Conservation (phyloP, 2,329 filamentous ascomycete species). For the Basipetospora chlamydospora region DNA sequence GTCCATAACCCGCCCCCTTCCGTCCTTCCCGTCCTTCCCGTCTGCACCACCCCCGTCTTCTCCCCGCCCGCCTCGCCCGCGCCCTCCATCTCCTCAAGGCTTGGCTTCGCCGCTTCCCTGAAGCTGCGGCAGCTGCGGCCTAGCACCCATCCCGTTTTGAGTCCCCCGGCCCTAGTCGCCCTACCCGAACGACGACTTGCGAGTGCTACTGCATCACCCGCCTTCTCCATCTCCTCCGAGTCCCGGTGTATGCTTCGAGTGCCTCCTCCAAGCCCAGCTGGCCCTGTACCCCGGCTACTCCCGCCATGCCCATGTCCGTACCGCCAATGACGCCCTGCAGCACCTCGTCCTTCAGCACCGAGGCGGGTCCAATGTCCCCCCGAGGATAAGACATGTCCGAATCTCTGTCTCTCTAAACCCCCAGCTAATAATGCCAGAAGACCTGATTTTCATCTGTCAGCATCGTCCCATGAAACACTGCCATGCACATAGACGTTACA, state of each 20-base stretch:
- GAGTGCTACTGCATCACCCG: constrained; percentile 7
- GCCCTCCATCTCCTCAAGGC: not conserved
- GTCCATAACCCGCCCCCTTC: no score
- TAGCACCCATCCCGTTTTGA: constrained; percentile 1
- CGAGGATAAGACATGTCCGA: constrained; percentile 32
- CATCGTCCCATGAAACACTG: no score
- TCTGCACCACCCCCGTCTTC: constrained; percentile 9
- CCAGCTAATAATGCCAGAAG: no score
- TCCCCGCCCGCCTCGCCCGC: constrained; percentile 8
- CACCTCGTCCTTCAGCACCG: constrained; percentile 21
- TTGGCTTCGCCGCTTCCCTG: constrained; percentile 16
- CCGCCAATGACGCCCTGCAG: constrained; percentile 35
- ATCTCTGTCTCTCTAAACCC: no score
- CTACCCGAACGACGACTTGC: not conserved
- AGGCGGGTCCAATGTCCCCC: constrained; percentile 17
- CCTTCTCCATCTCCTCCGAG: constrained; percentile 1
- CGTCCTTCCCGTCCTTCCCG: constrained; percentile 19
- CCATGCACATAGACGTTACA: no score
- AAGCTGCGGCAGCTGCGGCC: constrained; percentile 11
- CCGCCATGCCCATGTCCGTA: constrained; percentile 23
- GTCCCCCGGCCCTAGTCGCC: not conserved
- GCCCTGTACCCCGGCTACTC: constrained; percentile 16
- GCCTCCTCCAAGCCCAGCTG: constrained; percentile 4
- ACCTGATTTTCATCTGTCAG: no score
- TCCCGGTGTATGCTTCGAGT: not conserved